Conservation (phyloP, 768 basidiomycete species). For the Saitozyma podzolica region DNA sequence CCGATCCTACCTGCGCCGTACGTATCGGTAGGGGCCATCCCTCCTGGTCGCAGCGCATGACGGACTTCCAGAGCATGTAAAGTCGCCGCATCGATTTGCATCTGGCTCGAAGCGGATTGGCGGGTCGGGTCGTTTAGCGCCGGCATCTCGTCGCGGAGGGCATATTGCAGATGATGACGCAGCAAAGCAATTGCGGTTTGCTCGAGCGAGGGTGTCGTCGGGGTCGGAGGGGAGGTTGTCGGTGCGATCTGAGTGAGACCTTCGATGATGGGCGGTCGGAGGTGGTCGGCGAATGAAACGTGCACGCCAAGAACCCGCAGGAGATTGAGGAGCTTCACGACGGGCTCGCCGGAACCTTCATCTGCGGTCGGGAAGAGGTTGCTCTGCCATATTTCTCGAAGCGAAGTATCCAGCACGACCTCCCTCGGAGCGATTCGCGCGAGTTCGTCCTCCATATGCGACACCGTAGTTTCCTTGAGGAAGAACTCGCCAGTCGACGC, state of each 20-base stretch:
- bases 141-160: slow-evolving; percentile 47
- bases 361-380: neutral
- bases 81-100: slow-evolving; percentile 52
- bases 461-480: slow-evolving; percentile 63
- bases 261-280: neutral
- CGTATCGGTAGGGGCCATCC: slow-evolving; percentile 8
- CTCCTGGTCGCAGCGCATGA: slow-evolving; percentile 45
- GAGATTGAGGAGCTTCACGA: slow-evolving; percentile 22
- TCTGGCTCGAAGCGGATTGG: slow-evolving; percentile 23
- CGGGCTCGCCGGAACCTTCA: neutral
- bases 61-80: slow-evolving; percentile 49
- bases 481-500: slow-evolving; percentile 89
- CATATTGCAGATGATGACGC: slow-evolving; percentile 42
- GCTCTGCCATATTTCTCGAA: slow-evolving; percentile 18
- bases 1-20: slow-evolving; percentile 1
- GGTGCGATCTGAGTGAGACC: neutral
- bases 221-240: neutral
- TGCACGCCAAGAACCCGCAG: slow-evolving; percentile 32
- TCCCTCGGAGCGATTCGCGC: slow-evolving; percentile 78
- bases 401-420: slow-evolving; percentile 62
- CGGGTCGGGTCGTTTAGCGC: slow-evolving; percentile 32
- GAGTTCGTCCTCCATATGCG: slow-evolving; percentile 73
- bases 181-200: slow-evolving; percentile 31
- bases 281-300: slow-evolving; percentile 35
- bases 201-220: slow-evolving; percentile 19